Evolutionary conservation across 345 rosid species (phyloP).

Genomic region (Mangifera indica): DNA sequence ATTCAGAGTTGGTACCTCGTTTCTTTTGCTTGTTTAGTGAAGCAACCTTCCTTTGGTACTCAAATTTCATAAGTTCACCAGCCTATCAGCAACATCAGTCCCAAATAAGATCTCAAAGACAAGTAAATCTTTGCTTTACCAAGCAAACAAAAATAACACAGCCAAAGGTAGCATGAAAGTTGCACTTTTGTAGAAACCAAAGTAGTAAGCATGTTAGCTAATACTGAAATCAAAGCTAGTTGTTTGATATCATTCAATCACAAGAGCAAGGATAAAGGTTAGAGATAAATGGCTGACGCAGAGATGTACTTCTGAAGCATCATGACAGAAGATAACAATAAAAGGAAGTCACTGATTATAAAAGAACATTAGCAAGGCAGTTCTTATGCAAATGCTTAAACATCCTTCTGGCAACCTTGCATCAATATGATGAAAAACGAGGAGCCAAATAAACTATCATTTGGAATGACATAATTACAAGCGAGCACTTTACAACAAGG

Average conservation of each 20-base stretch:
- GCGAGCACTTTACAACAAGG: neutral
- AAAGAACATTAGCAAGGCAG: neutral
- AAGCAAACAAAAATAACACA: neutral
- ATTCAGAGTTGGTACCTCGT: slow-evolving; percentile 64
- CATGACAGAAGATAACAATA: neutral
- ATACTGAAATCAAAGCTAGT: slow-evolving; percentile 1
- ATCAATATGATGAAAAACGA: neutral
- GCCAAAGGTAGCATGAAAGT: neutral
- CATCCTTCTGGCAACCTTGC: neutral
- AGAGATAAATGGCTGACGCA: neutral
- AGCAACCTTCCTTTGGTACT: slow-evolving; percentile 81
- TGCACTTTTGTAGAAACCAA: neutral
- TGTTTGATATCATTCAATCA: neutral
- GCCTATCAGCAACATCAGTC: slow-evolving; percentile 51
- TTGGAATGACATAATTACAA: neutral
- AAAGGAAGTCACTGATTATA: neutral
- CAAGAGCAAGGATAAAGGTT: slow-evolving; percentile 1
- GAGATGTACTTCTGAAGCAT: neutral
- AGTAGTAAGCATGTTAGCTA: neutral
- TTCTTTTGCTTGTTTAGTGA: slow-evolving; percentile 68
- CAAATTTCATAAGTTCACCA: slow-evolving; percentile 88
- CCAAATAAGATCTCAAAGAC: slow-evolving; percentile 26
- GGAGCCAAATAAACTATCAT: neutral
- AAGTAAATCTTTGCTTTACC: neutral
- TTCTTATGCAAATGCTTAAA: neutral